A percentile compares a stretch with the other conserved stretches of the same genome.
phyloP scores from a whole-genome alignment of 177 flowering plant genomes.

The Vitis hybrid region DNA sequence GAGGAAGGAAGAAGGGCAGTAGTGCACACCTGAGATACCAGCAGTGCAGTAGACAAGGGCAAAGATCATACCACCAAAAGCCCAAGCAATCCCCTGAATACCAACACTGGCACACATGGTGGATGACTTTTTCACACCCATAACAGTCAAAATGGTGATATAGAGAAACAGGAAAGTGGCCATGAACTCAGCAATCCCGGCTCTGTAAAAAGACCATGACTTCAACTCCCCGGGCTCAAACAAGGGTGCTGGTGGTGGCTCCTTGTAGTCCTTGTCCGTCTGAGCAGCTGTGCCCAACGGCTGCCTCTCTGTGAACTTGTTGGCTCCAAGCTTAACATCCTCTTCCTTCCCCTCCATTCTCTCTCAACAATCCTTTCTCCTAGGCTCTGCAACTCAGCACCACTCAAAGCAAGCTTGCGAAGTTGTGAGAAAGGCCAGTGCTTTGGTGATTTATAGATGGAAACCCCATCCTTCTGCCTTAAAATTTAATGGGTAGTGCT shows the following conservation, averaged over 20 bases:
- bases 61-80: conserved; percentile 73
- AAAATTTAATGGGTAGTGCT: no score
- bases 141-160: conserved; percentile 58
- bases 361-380: conserved; percentile 6
- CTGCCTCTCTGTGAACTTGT: conserved; percentile 82
- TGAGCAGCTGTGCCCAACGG: conserved; percentile 73
- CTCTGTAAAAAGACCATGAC: conserved; percentile 63
- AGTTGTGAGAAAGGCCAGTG: no score
- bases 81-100: conserved; percentile 70
- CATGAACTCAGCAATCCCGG: conserved; percentile 58
- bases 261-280: conserved; percentile 55
- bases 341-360: conserved; percentile 83
- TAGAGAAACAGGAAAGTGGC: conserved; percentile 64
- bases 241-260: conserved; percentile 56
- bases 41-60: conserved; percentile 73
- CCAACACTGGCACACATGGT: conserved; percentile 50
- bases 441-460: no score
- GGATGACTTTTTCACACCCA: conserved; percentile 37
- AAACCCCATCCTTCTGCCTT: no score
- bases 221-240: conserved; percentile 53
- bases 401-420: not conserved
- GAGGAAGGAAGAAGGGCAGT: not conserved
- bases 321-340: conserved; percentile 85
- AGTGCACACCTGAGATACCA: conserved; percentile 54
- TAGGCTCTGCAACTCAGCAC: not conserved